Evolutionary conservation across 768 basidiomycete species (phyloP), one percentile per base, ranked within the genome.

Genomic region (Ramaria rubella): DNA sequence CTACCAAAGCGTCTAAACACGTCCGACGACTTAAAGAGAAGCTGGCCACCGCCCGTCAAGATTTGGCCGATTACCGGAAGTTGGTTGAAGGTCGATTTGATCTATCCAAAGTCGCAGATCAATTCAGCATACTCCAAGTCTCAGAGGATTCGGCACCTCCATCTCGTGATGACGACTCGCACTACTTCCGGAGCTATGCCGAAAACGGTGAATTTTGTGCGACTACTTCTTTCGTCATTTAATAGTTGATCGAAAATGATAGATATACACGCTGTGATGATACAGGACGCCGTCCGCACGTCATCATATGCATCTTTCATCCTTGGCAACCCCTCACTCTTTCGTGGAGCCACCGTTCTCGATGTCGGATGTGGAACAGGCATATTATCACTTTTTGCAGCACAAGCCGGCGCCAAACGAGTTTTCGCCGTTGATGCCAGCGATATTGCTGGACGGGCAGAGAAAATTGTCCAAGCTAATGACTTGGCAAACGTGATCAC

Each of bases 341-440:
- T 97, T 76, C 80, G 81, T 55, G 88, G 85, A 60, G 89, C 91
- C 17, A 70, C 86, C 49, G 95, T 98, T 5, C 82, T 98, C 58
- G 95, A 97, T 63, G 94, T 97, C 23, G 95, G 95, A 5, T 98
- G 95, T 63, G 95, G 95, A 1, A 96, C 94, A 0, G 91, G 94
- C 1, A 93, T 96, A 49, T 76, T 96, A 8, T 92, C 90, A 24
- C 76, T 97, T 58, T 89, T 96, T 63, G 92, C 92, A 4, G 94
- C 94, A 1, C 77, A 81, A 53, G 86, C 90, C 1, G 94, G 94
- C 14, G 94, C 94, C 11, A 88, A 87, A 67, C 83, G 85, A 26
- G 94, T 97, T 7, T 86, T 91, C 58, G 90, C 94, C 15, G 85
- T 97, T 36, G 94, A 97, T 59, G 94, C 94, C 2, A 92, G 90